Evolutionary conservation across 805 yeast genomes (phyloP), one percentile per base, ranked within the genome.

Genomic region (Yamadazyma paraphyllophila): DNA sequence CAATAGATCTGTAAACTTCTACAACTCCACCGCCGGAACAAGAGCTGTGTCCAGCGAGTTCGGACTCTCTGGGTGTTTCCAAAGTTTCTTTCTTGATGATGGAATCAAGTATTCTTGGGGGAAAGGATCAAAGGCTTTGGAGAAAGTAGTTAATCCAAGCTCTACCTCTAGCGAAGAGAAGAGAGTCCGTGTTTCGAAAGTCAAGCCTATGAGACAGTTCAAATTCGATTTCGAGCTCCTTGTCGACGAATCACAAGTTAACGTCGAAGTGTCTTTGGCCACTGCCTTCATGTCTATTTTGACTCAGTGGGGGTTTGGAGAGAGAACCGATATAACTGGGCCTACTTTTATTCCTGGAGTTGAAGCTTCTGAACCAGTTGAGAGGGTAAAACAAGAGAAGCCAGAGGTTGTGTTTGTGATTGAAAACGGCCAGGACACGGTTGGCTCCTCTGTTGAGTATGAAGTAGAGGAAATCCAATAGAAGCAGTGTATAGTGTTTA

Each of bases 231-330:
- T 76, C 62, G 85, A 81, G 60, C 51, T 82, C 47, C 60, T 76
- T 29, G 59, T 81, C 24, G 84, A 81, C 58, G 75, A 69, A 41
- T 43, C 56, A 1, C 65, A 68, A 50, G 63, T 79, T 24, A 81
- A 77, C 55, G 58, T 66, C n/a, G 78, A 77, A 45, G 65, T 74
- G 35, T 84, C 78, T 2, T 57, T 82, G 42, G 77, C 81, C n/a
- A 80, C 86, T 6, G 84, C 75, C 1, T 82, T 81, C 53, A 61
- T 79, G 44, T 71, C 84, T 14, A 80, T 82, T 82, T 67, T 78
- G 65, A 78, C 85, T n/a, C 82, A 80, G 61, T 82, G 88, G 88
- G 81, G 81, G 16, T 59, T 69, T 41, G 82, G 82, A 42, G 78
- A 71, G 57, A 65, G 64, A 49, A 77, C 82, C 12, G 74, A 71